Conservation (phyloP, 306 rosid genomes). For the Castanospermum australe region DNA sequence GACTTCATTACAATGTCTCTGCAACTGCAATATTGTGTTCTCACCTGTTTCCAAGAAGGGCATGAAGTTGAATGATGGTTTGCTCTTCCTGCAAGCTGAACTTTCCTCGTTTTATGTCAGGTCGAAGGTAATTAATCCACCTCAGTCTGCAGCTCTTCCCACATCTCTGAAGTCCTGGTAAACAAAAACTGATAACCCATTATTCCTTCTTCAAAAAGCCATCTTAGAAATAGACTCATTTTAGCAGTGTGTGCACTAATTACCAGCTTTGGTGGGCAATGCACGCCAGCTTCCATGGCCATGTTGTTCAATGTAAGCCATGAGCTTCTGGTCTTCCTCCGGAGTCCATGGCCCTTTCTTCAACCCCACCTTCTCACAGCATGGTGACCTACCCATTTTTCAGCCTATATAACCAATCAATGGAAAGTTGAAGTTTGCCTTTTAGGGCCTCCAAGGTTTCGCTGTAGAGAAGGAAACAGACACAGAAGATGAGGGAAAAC, state of each 20-base stretch:
- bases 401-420: neutral
- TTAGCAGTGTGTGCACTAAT: neutral
- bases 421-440: neutral
- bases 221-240: neutral
- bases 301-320: constrained; percentile 48
- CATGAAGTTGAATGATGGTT: constrained; percentile 58
- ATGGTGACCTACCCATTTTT: constrained; percentile 56
- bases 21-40: neutral
- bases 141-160: constrained; percentile 60
- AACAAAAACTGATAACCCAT: neutral
- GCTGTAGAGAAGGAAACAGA: neutral
- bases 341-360: constrained; percentile 71
- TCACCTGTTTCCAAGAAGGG: constrained; percentile 57
- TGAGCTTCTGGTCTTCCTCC: constrained; percentile 61
- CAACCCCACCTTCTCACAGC: constrained; percentile 46
- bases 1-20: neutral
- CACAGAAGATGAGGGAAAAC: neutral
- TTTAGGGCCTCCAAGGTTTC: neutral
- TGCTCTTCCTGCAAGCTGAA: constrained; percentile 55
- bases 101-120: constrained; percentile 56
- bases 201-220: neutral
- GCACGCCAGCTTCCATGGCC: constrained; percentile 77
- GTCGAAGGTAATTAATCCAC: constrained; percentile 57
- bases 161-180: constrained; percentile 50
- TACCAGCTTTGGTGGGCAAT: constrained; percentile 66